phyloP scores from a whole-genome alignment of 148 eudicot genomes.

The Drosera capensis region DNA sequence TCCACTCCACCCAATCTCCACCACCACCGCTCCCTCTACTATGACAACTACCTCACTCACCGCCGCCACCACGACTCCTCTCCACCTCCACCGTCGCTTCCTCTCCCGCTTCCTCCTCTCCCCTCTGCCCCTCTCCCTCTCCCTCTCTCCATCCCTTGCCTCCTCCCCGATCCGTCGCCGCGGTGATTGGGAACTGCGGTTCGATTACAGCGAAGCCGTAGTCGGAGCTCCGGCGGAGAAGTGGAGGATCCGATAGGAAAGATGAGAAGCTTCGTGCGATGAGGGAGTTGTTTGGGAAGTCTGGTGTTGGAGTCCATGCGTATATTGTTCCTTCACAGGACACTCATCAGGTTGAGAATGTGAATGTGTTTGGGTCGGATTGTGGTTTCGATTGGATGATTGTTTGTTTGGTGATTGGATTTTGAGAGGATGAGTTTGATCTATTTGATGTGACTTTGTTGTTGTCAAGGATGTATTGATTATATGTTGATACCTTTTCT shows the following conservation, averaged over 20 bases:
- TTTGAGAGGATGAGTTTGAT: too few species aligned
- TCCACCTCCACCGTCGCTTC: neutral
- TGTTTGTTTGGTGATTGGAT: too few species aligned
- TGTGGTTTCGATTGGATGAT: too few species aligned
- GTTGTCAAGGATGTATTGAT: too few species aligned
- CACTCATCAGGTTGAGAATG: conserved; percentile 98
- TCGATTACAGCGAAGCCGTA: conserved; percentile 58
- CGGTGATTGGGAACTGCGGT: too few species aligned
- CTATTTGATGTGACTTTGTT: too few species aligned
- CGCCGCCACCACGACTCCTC: neutral
- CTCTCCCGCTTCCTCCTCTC: neutral
- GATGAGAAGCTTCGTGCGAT: conserved; percentile 59
- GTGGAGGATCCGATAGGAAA: conserved; percentile 4
- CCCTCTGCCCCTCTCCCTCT: neutral
- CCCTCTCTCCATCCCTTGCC: neutral
- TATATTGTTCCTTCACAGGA: conserved; percentile 91
- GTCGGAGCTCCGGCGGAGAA: conserved; percentile 36
- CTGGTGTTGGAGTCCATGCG: conserved; percentile 58
- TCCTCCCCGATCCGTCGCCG: too few species aligned
- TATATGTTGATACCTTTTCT: too few species aligned
- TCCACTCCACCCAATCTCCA: neutral
- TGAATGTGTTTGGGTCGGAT: too few species aligned
- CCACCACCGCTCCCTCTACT: neutral
- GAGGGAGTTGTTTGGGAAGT: conserved; percentile 53
- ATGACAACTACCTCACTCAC: neutral